Percentiles rank a stretch among this genome's conserved stretches.
Evolutionary conservation across 306 rosid genomes (phyloP).

Genomic region (Acacia confusa): DNA sequence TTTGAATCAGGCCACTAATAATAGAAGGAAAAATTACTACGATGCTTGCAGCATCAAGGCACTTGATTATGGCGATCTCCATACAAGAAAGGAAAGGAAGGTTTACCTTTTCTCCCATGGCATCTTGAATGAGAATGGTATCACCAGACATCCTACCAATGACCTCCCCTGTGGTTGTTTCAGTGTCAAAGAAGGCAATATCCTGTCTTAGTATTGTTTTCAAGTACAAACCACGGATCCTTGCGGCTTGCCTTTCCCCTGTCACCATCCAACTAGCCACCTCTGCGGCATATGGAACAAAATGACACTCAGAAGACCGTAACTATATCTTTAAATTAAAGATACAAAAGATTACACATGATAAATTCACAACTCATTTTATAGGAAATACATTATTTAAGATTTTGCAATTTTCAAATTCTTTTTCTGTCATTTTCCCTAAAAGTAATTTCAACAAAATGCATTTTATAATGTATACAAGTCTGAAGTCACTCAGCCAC

Average conservation of each 20-base stretch:
- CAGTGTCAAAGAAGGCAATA: conserved; percentile 80
- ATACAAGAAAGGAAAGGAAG: background rate
- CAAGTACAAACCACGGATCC: conserved; percentile 79
- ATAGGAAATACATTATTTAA: too few species aligned
- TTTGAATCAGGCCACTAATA: conserved; percentile 1
- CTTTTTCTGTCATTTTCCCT: too few species aligned
- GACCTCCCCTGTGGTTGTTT: conserved; percentile 79
- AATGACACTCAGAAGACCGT: too few species aligned
- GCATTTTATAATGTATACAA: background rate
- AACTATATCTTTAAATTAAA: too few species aligned
- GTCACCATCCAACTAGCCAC: conserved; percentile 93
- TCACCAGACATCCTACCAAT: conserved; percentile 95
- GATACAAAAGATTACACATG: too few species aligned
- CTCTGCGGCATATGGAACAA: conserved; percentile 45
- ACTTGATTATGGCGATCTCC: background rate
- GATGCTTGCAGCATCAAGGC: background rate
- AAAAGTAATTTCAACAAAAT: too few species aligned
- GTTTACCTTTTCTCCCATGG: conserved; percentile 89
- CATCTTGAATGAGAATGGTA: conserved; percentile 86
- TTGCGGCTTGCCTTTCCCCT: conserved; percentile 83
- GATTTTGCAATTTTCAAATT: too few species aligned
- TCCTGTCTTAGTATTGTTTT: conserved; percentile 79
- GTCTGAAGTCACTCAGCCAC: background rate
- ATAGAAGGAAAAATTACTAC: background rate
- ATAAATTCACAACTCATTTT: too few species aligned